Conservation (phyloP, 148 eudicot species). For the Nepenthes mirabilis region DNA sequence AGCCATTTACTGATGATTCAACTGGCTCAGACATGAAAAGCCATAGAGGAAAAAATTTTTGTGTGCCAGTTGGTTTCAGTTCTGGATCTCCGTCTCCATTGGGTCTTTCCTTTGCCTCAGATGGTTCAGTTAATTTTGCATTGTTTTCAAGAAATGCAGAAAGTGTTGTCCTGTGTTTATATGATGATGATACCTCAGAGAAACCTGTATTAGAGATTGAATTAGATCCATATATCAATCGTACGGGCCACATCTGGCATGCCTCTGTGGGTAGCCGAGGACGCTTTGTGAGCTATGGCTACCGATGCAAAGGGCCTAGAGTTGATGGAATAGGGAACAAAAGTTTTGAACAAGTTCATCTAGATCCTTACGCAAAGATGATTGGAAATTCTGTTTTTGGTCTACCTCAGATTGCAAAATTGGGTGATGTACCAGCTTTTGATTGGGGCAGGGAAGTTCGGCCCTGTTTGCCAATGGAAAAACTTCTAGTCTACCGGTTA, state of each 20-base stretch:
- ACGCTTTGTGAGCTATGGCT: slow-evolving; percentile 67
- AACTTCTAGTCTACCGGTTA: slow-evolving; percentile 67
- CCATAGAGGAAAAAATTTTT: slow-evolving; percentile 48
- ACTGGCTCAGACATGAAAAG: slow-evolving; percentile 30
- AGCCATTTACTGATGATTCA: slow-evolving; percentile 13
- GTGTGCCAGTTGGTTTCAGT: slow-evolving; percentile 76
- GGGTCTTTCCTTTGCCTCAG: slow-evolving; percentile 49
- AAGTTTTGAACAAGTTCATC: slow-evolving; percentile 18
- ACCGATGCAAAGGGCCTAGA: slow-evolving; percentile 39
- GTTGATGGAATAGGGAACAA: slow-evolving; percentile 11
- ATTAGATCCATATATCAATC: slow-evolving; percentile 81
- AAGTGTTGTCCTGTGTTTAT: slow-evolving; percentile 64
- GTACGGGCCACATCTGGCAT: slow-evolving; percentile 94
- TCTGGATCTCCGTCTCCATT: slow-evolving; percentile 71
- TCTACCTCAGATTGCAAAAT: slow-evolving; percentile 34
- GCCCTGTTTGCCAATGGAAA: slow-evolving; percentile 59
- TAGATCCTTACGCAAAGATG: slow-evolving; percentile 80
- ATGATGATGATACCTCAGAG: slow-evolving; percentile 27
- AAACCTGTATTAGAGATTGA: slow-evolving; percentile 79
- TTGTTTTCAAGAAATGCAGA: slow-evolving; percentile 57
- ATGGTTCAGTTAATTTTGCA: slow-evolving; percentile 68
- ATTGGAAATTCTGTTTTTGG: slow-evolving; percentile 21
- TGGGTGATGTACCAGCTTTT: slow-evolving; percentile 38
- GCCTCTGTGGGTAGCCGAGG: slow-evolving; percentile 33
- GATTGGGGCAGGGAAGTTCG: slow-evolving; percentile 66